Evolutionary conservation across 345 rosid species (phyloP), one percentile per base, ranked within the genome.

Genomic region (Geranium rotundifolium): DNA sequence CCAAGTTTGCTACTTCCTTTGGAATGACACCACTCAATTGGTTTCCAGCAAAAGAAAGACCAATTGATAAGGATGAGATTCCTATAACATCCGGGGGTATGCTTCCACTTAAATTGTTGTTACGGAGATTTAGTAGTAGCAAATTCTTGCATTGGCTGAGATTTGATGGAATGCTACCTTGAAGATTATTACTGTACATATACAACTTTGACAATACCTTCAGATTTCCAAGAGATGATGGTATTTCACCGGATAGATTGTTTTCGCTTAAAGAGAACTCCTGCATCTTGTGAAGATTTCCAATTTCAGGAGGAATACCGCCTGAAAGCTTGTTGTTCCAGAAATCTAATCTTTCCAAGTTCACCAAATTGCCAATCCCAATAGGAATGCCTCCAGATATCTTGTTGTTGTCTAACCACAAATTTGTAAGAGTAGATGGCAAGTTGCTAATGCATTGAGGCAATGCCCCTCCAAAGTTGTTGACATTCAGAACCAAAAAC

Each of bases 81-180:
- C 30, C 30, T 1, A 57, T 57, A 15, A 57, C 30, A 19, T 57
- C 30, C 1, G 15, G 27, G 29, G 60, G 60, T 19, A 57, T 57
- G 4, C 16, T 1, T 8, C 60, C 60, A 16, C 30, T 57, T 57
- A 57, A 30, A 10, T 20, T 57, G 30, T 20, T 57, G 16, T 46
- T 46, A 12, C 8, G 12, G 12, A 46, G 52, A 12, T 14, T 46
- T 14, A 46, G 52, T 14, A 46, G 14, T 9, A 9, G 3, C 13
- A 46, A 14, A 46, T 46, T 46, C 54, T 54, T 50, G 27, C 67
- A 60, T 17, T 60, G 54, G 7, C 76, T 71, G 0, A 75, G 56
- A 46, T 59, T 68, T 1, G 54, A 23, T 58, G 80, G 78, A 7
- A 80, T 69, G 0, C 3, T 52, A n/a, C 78, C 77, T 17, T 63